These are phyloP conservation scores for Camillea tinctor DNA, from an alignment of 2,329 filamentous ascomycete genomes.

Conservation along the genomic window DNA sequence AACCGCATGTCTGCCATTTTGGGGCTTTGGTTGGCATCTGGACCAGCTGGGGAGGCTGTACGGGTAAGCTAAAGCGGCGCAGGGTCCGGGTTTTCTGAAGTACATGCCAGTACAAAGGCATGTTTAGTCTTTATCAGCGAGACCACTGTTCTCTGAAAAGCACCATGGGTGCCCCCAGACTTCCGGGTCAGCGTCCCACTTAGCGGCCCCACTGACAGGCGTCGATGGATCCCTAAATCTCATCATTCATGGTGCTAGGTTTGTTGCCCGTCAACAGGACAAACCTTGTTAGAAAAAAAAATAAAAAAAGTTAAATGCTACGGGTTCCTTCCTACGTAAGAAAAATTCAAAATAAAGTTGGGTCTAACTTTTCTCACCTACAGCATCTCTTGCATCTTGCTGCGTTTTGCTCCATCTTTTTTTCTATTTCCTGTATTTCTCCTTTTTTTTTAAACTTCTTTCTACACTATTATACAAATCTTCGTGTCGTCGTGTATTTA, in stretches of 20 bases:
- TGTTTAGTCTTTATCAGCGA: neutral
- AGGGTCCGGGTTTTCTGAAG: neutral
- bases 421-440: slow-evolving; percentile 2
- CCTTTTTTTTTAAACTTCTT: slow-evolving; percentile 1
- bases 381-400: slow-evolving; percentile 6
- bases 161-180: slow-evolving; percentile 12
- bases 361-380: slow-evolving; percentile 7
- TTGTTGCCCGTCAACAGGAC: slow-evolving; percentile 10
- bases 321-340: slow-evolving; percentile 9
- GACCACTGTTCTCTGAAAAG: slow-evolving; percentile 7
- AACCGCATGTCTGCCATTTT: slow-evolving; percentile 15
- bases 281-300: slow-evolving; percentile 10
- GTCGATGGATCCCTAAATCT: slow-evolving; percentile 17
- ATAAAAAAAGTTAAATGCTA: slow-evolving; percentile 21
- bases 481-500: neutral
- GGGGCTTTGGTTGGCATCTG: neutral
- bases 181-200: slow-evolving; percentile 13
- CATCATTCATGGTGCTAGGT: slow-evolving; percentile 13
- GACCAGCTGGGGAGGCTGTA: neutral
- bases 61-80: neutral
- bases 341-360: neutral
- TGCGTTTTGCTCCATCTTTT: slow-evolving; percentile 1
- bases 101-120: neutral
- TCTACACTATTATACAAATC: neutral
- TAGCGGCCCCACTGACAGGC: slow-evolving; percentile 5